Percentiles rank a stretch among this genome's conserved stretches.
Conservation (phyloP, 78 protist species). For the Dictyostelium intermedium region DNA sequence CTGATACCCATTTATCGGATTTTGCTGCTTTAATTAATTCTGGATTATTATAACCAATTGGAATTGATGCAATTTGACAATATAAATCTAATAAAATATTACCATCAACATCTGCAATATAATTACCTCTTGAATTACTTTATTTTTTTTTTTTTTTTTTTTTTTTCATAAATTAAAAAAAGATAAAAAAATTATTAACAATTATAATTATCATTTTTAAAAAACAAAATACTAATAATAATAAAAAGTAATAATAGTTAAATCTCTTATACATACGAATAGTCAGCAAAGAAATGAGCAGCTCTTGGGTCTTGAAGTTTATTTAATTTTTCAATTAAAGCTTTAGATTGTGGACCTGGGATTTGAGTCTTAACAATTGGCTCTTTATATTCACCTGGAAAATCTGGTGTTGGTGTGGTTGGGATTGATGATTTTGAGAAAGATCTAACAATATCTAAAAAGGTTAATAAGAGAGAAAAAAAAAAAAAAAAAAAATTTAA, state of each 20-base stretch:
- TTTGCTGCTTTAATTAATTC: conserved; percentile 84
- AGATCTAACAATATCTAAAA: conserved; percentile 18
- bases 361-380: conserved; percentile 70
- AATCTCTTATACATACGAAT: conserved; percentile 28
- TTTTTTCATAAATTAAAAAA: no score
- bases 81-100: conserved; percentile 84
- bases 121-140: conserved; percentile 83
- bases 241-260: no score
- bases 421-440: conserved; percentile 8
- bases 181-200: no score
- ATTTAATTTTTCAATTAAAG: conserved; percentile 43
- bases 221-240: not conserved
- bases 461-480: not conserved
- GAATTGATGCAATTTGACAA: conserved; percentile 84
- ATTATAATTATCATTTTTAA: not conserved
- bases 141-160: not conserved
- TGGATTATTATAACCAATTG: conserved; percentile 87
- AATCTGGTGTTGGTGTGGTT: conserved; percentile 68
- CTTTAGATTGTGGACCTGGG: conserved; percentile 83
- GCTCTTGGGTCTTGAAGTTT: conserved; percentile 77
- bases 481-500: not conserved
- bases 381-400: conserved; percentile 82
- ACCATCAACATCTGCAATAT: conserved; percentile 89
- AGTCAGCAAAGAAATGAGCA: conserved; percentile 81
- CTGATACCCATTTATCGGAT: conserved; percentile 75